phyloP scores from a whole-genome alignment of 306 rosid species.

The Alnus glutinosa region DNA sequence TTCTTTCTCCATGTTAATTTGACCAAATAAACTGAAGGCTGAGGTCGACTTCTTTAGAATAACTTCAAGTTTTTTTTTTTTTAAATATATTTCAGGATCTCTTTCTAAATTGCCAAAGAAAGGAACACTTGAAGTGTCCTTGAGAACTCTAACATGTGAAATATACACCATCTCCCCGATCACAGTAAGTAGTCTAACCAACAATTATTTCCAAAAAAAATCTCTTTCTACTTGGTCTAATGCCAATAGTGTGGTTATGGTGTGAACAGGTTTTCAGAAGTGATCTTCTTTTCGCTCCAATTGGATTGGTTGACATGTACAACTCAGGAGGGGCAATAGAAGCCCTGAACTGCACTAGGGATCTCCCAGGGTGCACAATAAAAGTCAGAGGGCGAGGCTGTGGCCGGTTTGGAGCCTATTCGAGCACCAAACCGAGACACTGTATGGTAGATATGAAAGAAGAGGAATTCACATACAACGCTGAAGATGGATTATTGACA shows the following conservation, averaged over 20 bases:
- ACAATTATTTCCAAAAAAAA: neutral
- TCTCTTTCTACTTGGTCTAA: constrained; percentile 2
- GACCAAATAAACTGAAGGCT: constrained; percentile 2
- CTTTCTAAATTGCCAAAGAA: constrained; percentile 45
- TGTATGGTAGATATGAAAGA: constrained; percentile 56
- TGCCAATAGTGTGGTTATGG: constrained; percentile 5
- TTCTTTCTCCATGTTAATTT: neutral
- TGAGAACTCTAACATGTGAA: constrained; percentile 60
- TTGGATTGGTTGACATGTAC: constrained; percentile 74
- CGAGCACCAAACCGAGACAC: constrained; percentile 48
- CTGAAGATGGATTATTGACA: constrained; percentile 47
- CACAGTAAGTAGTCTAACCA: constrained; percentile 34
- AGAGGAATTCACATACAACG: constrained; percentile 47
- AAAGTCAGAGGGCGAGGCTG: constrained; percentile 49
- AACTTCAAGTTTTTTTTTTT: neutral
- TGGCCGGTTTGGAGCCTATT: constrained; percentile 70
- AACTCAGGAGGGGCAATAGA: constrained; percentile 85
- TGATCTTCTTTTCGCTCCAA: constrained; percentile 48
- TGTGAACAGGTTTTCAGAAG: constrained; percentile 44
- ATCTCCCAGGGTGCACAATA: constrained; percentile 30
- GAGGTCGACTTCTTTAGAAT: constrained; percentile 15
- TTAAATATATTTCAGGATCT: constrained; percentile 40
- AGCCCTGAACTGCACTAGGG: constrained; percentile 34
- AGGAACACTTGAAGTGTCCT: constrained; percentile 49
- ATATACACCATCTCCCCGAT: constrained; percentile 64